Base-by-base conservation (phyloP, 768 basidiomycete genomes). In the Boletus reticuloceps region DNA sequence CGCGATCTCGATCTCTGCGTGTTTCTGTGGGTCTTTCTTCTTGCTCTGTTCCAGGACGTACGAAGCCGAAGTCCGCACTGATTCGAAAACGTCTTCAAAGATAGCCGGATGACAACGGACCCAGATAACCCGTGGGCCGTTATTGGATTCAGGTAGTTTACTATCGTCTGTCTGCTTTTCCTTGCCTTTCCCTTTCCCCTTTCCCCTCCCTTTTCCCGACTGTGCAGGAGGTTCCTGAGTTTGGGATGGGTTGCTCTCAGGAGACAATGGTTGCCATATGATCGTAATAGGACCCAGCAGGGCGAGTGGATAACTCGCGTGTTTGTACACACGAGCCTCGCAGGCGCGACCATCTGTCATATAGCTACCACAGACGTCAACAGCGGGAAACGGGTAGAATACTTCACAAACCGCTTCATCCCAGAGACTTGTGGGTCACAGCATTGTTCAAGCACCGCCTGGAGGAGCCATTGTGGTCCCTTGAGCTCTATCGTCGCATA, bases 61-160 rank as follows among this genome's bases (percentile, higher is more conserved):
- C 0, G 85, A 85, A 25, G 82, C 79, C 3, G 83, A 77, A 7
- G 66, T 60, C 47, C 74, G 76, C 20, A 95, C 64, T 3, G 81
- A 75, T 19, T 71, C 65, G 55, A 83, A 81, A 3, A 83, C 82
- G 16, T 79, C 78, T 5, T 80, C 74, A 59, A 83, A 85, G 5
- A 85, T 80, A 3, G 82, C 79, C 0, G 95, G 95, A 67, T 98
- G 95, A 13, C 83, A 76, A 46, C 85, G 81, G 19, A 95, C 62
- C 93, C 95, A 95, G 9, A 91, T 66, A 17, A 73, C 73, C 36
- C 88, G 78, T 6, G 48, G 49, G 8, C 53, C 53, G n/a, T 48
- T 45, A 39, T 51, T 50, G 29, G 56, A 37, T 31, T 51, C 52
- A 37, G 54, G 19, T 17, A 27, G 20, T 42, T 54, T 31, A 22